These are phyloP conservation scores for Candida nitratophila DNA, from an alignment of 805 yeast genomes.

Conservation along the genomic window DNA sequence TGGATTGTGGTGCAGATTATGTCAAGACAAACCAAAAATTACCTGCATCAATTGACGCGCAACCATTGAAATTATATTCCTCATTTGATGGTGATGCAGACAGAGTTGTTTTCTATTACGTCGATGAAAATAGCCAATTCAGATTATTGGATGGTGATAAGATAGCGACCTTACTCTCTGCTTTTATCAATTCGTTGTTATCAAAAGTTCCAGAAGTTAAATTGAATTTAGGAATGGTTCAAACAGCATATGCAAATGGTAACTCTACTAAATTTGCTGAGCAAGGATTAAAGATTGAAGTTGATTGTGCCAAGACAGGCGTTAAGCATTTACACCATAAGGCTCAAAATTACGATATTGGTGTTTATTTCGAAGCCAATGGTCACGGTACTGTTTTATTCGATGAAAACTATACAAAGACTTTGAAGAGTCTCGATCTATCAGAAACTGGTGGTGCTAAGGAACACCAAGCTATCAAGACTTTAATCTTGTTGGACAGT, in stretches of 20 bases:
- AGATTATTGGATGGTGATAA: slow-evolving; percentile 85
- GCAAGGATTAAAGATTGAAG: slow-evolving; percentile 61
- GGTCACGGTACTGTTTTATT: slow-evolving; percentile 98
- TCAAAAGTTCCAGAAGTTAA: slow-evolving; percentile 33
- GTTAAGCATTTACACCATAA: slow-evolving; percentile 96
- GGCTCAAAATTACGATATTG: slow-evolving; percentile 77
- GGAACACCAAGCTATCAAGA: slow-evolving; percentile 42
- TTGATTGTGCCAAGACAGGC: slow-evolving; percentile 88
- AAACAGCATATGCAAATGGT: slow-evolving; percentile 98
- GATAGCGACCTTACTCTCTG: slow-evolving; percentile 78
- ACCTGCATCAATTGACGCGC: slow-evolving; percentile 50
- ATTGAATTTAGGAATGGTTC: slow-evolving; percentile 72
- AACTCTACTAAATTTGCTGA: slow-evolving; percentile 70
- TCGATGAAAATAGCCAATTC: slow-evolving; percentile 32
- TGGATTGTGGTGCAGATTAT: slow-evolving; percentile 88
- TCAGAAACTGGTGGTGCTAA: slow-evolving; percentile 29
- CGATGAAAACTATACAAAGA: slow-evolving; percentile 42
- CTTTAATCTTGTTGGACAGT: slow-evolving; percentile 54
- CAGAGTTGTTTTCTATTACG: slow-evolving; percentile 76
- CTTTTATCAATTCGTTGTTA: slow-evolving; percentile 45
- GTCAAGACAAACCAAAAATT: slow-evolving; percentile 83
- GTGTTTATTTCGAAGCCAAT: slow-evolving; percentile 95
- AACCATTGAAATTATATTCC: slow-evolving; percentile 52
- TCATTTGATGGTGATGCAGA: slow-evolving; percentile 98
- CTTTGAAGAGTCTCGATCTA: slow-evolving; percentile 26